Evolutionary conservation across 164 flowering plant species (phyloP), one percentile per base, ranked within the genome.

Genomic region (Warburgia ugandensis): DNA sequence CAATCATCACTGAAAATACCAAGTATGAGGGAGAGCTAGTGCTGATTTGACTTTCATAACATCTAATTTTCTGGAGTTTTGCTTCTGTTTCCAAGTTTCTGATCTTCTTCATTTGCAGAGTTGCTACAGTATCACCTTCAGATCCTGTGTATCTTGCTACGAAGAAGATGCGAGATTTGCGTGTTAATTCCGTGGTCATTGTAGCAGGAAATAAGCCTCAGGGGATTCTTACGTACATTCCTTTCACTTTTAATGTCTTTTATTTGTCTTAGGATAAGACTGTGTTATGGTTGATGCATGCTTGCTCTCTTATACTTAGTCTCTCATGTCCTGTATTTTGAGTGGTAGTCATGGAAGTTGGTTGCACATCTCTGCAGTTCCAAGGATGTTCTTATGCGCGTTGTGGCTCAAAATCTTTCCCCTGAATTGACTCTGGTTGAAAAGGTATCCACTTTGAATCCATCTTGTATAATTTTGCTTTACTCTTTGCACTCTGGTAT

Each of bases 321-420:
- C 19, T 22, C 5, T 31, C 9, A 14, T 50, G 25, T 6, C 19
- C 14, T 39, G n/a, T 26, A 16, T 45, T 29, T 14, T 14, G 29
- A 27, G 7, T 45, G 30, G 19, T 27, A 8, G 2, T 45, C 3
- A 22, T 21, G 20, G 56, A 3, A 20, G 22, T 23, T 22, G 1
- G 27, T 35, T 50, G 35, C 38, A 22, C 19, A 14, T 9, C 54
- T 17, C 39, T 75, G 60, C 84, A 92, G 96, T 46, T 92, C 99
- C n/a, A 92, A 78, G 59, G 99, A 92, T 65, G 70, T 92, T 14
- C 91, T 92, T 33, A 81, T 92, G 95, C 83, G 96, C 45, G 95
- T 92, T 46, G 96, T 92, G 62, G 85, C 98, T 30, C 91, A 78
- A 67, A 85, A 83, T 76, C 81, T 92, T 38, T 82, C 96, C 37